Conservation (phyloP, 371 early-diverging fungal genomes). For the Mortierella sp. region DNA sequence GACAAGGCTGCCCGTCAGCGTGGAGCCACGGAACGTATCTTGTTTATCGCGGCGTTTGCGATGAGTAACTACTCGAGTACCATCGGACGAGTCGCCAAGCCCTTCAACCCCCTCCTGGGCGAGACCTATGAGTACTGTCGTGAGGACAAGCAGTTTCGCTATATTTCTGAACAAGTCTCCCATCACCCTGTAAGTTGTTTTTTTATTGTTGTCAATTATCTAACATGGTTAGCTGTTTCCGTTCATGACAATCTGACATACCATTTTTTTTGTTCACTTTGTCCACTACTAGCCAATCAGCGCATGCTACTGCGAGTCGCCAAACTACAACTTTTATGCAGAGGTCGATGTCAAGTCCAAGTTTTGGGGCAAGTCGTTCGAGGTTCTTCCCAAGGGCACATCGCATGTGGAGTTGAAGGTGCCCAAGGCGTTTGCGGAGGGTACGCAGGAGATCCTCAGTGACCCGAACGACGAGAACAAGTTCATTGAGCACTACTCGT, state of each 20-base stretch:
- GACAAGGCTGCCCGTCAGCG: conserved; percentile 75
- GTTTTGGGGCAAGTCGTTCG: conserved; percentile 88
- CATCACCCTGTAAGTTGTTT: conserved; percentile 80
- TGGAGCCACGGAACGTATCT: conserved; percentile 73
- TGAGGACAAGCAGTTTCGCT: conserved; percentile 82
- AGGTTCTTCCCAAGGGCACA: conserved; percentile 80
- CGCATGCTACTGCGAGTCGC: conserved; percentile 87
- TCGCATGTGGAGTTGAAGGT: conserved; percentile 82
- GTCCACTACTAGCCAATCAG: conserved; percentile 71
- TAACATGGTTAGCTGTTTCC: background rate
- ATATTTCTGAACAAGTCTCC: conserved; percentile 86
- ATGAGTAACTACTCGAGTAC: conserved; percentile 87
- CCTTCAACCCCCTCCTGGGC: conserved; percentile 91
- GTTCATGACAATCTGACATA: background rate
- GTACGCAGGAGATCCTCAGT: conserved; percentile 25
- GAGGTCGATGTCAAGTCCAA: conserved; percentile 84
- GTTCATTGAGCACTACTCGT: conserved; percentile 81
- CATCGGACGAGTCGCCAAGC: conserved; percentile 82
- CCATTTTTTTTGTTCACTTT: background rate
- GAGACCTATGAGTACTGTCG: conserved; percentile 89
- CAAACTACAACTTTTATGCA: conserved; percentile 81
- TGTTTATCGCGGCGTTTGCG: conserved; percentile 87
- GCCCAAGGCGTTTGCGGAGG: conserved; percentile 62
- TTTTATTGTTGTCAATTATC: background rate
- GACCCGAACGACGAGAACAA: conserved; percentile 50